These are phyloP conservation scores for Quambalaria eucalypti DNA, from an alignment of 1,284 basidiomycete genomes.

Conservation along the genomic window DNA sequence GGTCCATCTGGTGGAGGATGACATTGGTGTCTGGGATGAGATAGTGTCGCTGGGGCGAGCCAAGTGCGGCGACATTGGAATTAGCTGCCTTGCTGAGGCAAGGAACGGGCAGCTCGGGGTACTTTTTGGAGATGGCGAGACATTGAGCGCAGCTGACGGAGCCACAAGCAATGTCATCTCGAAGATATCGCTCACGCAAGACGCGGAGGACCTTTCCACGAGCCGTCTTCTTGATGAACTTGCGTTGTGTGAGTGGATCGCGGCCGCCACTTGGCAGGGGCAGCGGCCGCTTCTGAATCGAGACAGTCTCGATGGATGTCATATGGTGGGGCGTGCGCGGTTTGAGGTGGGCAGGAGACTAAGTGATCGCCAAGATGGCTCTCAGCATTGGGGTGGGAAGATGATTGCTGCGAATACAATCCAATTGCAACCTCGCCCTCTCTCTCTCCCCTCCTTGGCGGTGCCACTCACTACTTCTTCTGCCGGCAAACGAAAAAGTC, in stretches of 20 bases:
- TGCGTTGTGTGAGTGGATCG: constrained; percentile 21
- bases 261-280: constrained; percentile 13
- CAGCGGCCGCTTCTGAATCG: constrained; percentile 40
- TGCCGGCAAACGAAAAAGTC: too few relatives aligned
- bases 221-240: constrained; percentile 64
- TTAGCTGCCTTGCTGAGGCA: neutral
- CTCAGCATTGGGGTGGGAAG: too few relatives aligned
- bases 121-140: neutral
- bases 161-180: constrained; percentile 88
- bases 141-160: neutral
- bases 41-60: constrained; percentile 55
- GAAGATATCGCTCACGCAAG: constrained; percentile 84
- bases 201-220: constrained; percentile 90
- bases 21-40: constrained; percentile 92
- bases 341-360: too few relatives aligned
- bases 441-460: too few relatives aligned
- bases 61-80: neutral
- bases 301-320: constrained; percentile 14
- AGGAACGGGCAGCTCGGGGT: neutral
- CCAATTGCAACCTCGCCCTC: too few relatives aligned
- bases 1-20: constrained; percentile 64
- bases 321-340: neutral
- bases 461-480: too few relatives aligned
- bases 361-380: too few relatives aligned
- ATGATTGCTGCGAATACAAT: too few relatives aligned